phyloP scores from a whole-genome alignment of 192 early-diverging fungal genomes.

The Backusella parvicylindrica region DNA sequence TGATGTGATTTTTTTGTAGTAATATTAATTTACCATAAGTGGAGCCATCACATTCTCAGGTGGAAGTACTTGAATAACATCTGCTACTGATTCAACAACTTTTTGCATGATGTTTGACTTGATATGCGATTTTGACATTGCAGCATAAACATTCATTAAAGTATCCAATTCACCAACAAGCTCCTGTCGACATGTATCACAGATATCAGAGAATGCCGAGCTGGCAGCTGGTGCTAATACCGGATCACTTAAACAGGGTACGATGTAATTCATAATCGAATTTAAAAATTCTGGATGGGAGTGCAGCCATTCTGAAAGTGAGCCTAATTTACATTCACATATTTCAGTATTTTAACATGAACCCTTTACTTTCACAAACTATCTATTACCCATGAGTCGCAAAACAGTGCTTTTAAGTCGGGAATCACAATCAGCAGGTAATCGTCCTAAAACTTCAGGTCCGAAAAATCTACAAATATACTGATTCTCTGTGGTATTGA shows the following conservation, averaged over 20 bases:
- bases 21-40: slow-evolving; percentile 32
- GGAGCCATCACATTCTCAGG: slow-evolving; percentile 34
- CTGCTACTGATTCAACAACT: slow-evolving; percentile 42
- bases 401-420: slow-evolving; percentile 46
- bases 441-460: slow-evolving; percentile 46
- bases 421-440: slow-evolving; percentile 35
- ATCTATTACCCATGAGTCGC: slow-evolving; percentile 38
- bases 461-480: slow-evolving; percentile 62
- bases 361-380: background rate
- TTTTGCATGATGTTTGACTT: slow-evolving; percentile 35
- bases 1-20: background rate
- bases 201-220: slow-evolving; percentile 62
- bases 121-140: slow-evolving; percentile 40
- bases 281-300: slow-evolving; percentile 56
- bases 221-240: slow-evolving; percentile 57
- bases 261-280: slow-evolving; percentile 58
- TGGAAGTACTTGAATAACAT: slow-evolving; percentile 40
- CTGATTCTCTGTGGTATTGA: slow-evolving; percentile 44
- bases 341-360: background rate
- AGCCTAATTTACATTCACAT: slow-evolving; percentile 36
- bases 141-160: slow-evolving; percentile 57
- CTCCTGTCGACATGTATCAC: slow-evolving; percentile 67
- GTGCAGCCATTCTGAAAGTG: slow-evolving; percentile 69
- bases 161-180: slow-evolving; percentile 54
- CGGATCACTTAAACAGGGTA: slow-evolving; percentile 54